Evolutionary conservation across 2,329 filamentous ascomycete species (phyloP).

Genomic region (Colletotrichum neosansevieriae): DNA sequence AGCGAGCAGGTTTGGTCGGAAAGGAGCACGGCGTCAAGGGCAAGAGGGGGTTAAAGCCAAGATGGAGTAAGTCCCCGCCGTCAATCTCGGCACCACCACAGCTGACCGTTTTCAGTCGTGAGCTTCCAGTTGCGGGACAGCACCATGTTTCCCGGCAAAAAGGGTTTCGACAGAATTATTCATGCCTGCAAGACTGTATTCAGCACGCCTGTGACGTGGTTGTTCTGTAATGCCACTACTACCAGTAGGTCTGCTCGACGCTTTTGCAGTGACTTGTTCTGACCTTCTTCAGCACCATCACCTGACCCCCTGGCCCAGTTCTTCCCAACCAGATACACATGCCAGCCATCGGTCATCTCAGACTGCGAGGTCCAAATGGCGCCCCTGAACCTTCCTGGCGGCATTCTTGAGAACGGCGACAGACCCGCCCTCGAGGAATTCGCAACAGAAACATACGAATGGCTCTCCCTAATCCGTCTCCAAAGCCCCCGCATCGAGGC

Average conservation of each 20-base stretch:
- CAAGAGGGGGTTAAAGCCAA: conserved; percentile 70
- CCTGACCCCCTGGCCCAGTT: conserved; percentile 63
- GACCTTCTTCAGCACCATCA: conserved; percentile 55
- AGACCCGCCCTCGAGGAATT: conserved; percentile 70
- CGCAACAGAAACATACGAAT: conserved; percentile 77
- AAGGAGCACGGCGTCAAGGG: conserved; percentile 72
- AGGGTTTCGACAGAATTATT: conserved; percentile 81
- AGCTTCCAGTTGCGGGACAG: conserved; percentile 79
- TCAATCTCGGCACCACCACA: background rate
- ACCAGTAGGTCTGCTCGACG: conserved; percentile 52
- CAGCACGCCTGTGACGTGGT: conserved; percentile 75
- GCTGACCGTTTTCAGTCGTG: conserved; percentile 68
- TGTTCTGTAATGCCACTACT: conserved; percentile 75
- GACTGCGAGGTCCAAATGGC: conserved; percentile 48
- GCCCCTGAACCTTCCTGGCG: conserved; percentile 44
- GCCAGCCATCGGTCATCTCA: conserved; percentile 48
- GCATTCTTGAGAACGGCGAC: conserved; percentile 51
- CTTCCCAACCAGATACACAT: conserved; percentile 57
- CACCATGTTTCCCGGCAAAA: conserved; percentile 86
- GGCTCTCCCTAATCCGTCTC: conserved; percentile 76
- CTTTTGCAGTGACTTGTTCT: conserved; percentile 40
- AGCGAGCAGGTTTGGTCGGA: conserved; percentile 84
- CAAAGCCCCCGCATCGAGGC: conserved; percentile 71
- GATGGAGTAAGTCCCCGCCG: conserved; percentile 72
- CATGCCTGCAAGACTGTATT: conserved; percentile 86